phyloP scores from a whole-genome alignment of 768 basidiomycete species.

The Suillus placidus region DNA sequence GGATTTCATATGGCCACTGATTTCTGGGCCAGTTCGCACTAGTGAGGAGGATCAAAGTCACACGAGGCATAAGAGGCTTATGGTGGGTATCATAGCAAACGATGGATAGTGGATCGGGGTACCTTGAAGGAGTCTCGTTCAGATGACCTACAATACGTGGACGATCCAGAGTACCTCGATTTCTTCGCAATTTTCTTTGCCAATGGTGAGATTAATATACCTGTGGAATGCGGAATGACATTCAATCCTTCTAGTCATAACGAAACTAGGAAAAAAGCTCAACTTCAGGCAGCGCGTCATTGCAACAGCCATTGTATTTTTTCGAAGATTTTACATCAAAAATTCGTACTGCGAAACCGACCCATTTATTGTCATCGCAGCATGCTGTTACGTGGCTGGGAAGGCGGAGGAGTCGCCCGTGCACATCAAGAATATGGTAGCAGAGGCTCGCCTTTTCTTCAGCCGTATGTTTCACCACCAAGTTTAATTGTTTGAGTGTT shows the following conservation, averaged over 20 bases:
- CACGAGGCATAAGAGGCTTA: conserved; percentile 15
- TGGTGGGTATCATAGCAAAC: conserved; percentile 58
- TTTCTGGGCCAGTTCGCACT: conserved; percentile 92
- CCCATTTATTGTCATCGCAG: conserved; percentile 88
- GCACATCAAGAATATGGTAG: conserved; percentile 90
- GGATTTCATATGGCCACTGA: conserved; percentile 73
- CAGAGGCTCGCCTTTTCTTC: conserved; percentile 80
- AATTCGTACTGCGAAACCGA: conserved; percentile 96
- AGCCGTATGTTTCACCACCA: conserved; percentile 51
- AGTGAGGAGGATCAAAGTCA: conserved; percentile 48
- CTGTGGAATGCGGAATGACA: background rate
- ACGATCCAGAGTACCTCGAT: conserved; percentile 74
- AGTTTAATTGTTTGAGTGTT: background rate
- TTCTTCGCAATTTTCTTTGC: conserved; percentile 89
- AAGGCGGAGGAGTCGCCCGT: conserved; percentile 97
- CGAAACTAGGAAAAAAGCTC: conserved; percentile 84
- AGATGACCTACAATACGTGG: conserved; percentile 79
- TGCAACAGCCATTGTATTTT: conserved; percentile 94
- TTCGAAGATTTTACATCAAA: conserved; percentile 95
- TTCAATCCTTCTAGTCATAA: conserved; percentile 58
- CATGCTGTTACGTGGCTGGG: conserved; percentile 94
- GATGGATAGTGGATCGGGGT: conserved; percentile 88
- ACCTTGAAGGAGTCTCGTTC: conserved; percentile 72
- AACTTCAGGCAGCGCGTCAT: conserved; percentile 86
- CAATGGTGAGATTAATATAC: conserved; percentile 53